Evolutionary conservation across 2,329 filamentous ascomycete genomes (phyloP).

Genomic region (Botryotinia convoluta): DNA sequence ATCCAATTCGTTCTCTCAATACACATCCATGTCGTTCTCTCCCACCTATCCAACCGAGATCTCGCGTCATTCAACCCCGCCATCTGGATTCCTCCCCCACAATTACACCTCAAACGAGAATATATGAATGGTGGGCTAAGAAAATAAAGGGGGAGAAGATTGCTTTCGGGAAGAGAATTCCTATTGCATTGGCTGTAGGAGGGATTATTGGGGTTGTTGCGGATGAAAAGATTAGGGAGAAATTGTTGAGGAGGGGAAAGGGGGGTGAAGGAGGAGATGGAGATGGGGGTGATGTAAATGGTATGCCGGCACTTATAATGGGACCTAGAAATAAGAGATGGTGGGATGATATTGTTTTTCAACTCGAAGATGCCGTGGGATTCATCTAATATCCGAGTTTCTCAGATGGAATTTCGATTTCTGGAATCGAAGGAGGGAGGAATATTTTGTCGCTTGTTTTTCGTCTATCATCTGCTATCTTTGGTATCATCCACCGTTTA

Average conservation of each 20-base stretch:
- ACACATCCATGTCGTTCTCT: constrained; percentile 1
- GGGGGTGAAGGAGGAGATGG: constrained; percentile 17
- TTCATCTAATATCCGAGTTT: not conserved
- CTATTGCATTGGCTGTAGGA: constrained; percentile 90
- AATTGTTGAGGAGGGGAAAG: not conserved
- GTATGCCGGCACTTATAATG: constrained; percentile 51
- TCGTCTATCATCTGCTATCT: not conserved
- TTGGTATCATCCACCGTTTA: not conserved
- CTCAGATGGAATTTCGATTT: not conserved
- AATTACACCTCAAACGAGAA: not conserved
- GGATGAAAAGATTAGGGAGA: constrained; percentile 25
- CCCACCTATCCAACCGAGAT: not conserved
- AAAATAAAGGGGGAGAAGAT: not conserved
- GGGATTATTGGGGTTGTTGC: constrained; percentile 68
- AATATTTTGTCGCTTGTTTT: not conserved
- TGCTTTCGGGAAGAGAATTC: constrained; percentile 82
- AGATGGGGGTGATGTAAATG: constrained; percentile 26
- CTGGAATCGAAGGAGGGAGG: not conserved
- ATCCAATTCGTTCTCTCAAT: not conserved
- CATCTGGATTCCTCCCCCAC: not conserved
- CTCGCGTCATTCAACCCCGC: not conserved
- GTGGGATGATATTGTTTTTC: constrained; percentile 34
- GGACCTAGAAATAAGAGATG: constrained; percentile 71
- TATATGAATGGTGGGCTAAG: not conserved
- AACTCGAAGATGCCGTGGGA: not conserved